Percentiles rank a stretch among this genome's conserved stretches.
Evolutionary conservation across 768 basidiomycete species (phyloP).

Genomic region (Serendipita sp.): DNA sequence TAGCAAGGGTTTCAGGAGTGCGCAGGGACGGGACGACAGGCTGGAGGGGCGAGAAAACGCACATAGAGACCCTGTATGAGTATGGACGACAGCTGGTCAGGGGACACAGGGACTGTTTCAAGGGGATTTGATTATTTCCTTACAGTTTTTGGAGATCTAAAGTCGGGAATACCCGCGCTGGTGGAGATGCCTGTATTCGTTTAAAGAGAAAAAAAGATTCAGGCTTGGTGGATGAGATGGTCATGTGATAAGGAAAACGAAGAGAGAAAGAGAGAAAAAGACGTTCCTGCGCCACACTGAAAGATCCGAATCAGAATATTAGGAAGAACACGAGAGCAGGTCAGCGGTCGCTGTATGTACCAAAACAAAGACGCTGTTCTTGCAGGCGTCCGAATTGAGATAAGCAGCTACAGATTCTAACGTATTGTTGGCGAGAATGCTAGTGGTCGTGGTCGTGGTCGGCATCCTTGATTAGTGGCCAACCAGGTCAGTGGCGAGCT

Average conservation of each 20-base stretch:
- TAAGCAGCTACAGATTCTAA: conserved; percentile 35
- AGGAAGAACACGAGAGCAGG: neutral
- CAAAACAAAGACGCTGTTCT: conserved; percentile 51
- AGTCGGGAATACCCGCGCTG: conserved; percentile 78
- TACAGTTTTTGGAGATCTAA: conserved; percentile 61
- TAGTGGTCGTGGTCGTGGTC: neutral
- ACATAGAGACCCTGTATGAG: conserved; percentile 37
- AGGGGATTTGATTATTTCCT: conserved; percentile 29
- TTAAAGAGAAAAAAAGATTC: neutral
- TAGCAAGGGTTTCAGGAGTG: neutral
- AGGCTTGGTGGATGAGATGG: too few relatives aligned
- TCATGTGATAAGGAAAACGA: neutral
- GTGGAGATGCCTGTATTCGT: conserved; percentile 47
- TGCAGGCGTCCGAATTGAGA: conserved; percentile 52
- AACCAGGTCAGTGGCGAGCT: too few relatives aligned
- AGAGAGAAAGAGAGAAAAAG: neutral
- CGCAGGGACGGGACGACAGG: neutral
- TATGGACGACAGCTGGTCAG: conserved; percentile 2
- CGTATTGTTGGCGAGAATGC: neutral
- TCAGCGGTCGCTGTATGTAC: conserved; percentile 25
- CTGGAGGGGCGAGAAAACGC: conserved; percentile 3
- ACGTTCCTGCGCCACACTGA: conserved; percentile 17
- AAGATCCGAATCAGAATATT: neutral
- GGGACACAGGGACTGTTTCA: neutral
- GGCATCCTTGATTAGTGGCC: too few relatives aligned